Evolutionary conservation across 2,329 filamentous ascomycete species (phyloP), one percentile per base, ranked within the genome.

Genomic region (Gliomastix tumulicola): DNA sequence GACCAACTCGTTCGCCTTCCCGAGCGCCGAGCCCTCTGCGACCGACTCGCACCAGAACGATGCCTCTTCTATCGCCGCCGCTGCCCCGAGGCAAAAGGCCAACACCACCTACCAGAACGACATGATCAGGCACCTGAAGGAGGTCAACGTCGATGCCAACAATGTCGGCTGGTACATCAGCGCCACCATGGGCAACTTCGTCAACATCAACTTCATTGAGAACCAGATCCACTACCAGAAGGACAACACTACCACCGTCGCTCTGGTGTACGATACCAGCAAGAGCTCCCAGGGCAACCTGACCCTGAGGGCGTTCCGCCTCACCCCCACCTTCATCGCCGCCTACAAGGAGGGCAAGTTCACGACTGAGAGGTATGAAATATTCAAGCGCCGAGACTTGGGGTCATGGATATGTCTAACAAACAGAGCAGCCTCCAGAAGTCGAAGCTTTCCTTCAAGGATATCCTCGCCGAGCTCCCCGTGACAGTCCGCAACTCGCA

Each of bases 131-230:
- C 88, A 92, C 63, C 70, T 97, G 45, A 84, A 90, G 61, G 92
- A 97, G 66, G 92, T 98, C 55, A 98, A 97, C 62, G 86, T 97
- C 41, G 92, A 98, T 62, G 92, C 92, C 48, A 95, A 97, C 72
- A 94, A 88, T 55, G 88, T 94, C 42, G 92, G 92, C 54, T 98
- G 89, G 89, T 98, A 98, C 70, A 96, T 88, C 41, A 96, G 88
- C 69, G 88, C 89, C 45, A 95, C 88, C 63, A 94, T 98, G 86
- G 92, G 92, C 63, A 97, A 95, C 74, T 97, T 97, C 53, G 76
- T 97, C 72, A 96, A 89, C 71, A 64, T 84, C 57, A 86, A 84
- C 71, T 89, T 95, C 58, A 86, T 98, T 63, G 92, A 98, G 76
- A 98, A 97, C 71, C 89, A 96, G 65, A 88, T 81, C 67, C 85